Percentiles rank a stretch among this genome's conserved stretches.
These are phyloP conservation scores for Gilbertella persicaria DNA, from an alignment of 371 early-diverging fungal species.

Conservation along the genomic window DNA sequence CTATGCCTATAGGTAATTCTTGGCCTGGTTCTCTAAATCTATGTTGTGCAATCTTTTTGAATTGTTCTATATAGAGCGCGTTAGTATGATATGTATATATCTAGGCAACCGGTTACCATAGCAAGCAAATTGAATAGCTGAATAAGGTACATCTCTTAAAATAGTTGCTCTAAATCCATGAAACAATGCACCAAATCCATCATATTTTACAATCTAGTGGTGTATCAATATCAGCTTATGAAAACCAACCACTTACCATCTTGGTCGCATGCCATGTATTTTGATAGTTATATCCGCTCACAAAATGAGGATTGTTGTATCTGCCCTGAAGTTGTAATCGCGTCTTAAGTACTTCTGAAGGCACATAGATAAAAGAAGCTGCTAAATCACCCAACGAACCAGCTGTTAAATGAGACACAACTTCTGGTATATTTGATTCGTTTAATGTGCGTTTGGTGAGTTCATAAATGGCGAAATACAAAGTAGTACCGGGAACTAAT, in stretches of 20 bases:
- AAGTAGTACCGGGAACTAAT: slow-evolving; percentile 64
- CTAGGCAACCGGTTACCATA: slow-evolving; percentile 51
- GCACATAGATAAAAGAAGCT: slow-evolving; percentile 77
- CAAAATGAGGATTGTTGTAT: slow-evolving; percentile 76
- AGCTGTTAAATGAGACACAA: slow-evolving; percentile 67
- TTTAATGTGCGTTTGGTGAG: slow-evolving; percentile 66
- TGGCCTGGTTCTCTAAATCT: slow-evolving; percentile 27
- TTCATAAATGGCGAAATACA: slow-evolving; percentile 82
- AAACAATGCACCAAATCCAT: slow-evolving; percentile 65
- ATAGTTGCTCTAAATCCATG: slow-evolving; percentile 71
- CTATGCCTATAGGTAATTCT: slow-evolving; percentile 52
- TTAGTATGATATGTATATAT: not conserved
- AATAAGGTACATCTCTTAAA: slow-evolving; percentile 73
- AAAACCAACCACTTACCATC: no score
- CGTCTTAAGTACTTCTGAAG: slow-evolving; percentile 80
- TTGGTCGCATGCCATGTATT: slow-evolving; percentile 72
- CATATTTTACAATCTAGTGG: slow-evolving; percentile 61
- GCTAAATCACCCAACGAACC: slow-evolving; percentile 76
- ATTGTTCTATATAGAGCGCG: slow-evolving; percentile 35
- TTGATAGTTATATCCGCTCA: slow-evolving; percentile 76
- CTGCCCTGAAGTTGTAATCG: slow-evolving; percentile 81
- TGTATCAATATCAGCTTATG: no score
- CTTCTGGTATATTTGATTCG: slow-evolving; percentile 57
- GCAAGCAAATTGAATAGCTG: slow-evolving; percentile 72
- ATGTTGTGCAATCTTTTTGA: slow-evolving; percentile 46